phyloP scores from a whole-genome alignment of 2,329 filamentous ascomycete genomes.

The Leptographium wingfieldii region DNA sequence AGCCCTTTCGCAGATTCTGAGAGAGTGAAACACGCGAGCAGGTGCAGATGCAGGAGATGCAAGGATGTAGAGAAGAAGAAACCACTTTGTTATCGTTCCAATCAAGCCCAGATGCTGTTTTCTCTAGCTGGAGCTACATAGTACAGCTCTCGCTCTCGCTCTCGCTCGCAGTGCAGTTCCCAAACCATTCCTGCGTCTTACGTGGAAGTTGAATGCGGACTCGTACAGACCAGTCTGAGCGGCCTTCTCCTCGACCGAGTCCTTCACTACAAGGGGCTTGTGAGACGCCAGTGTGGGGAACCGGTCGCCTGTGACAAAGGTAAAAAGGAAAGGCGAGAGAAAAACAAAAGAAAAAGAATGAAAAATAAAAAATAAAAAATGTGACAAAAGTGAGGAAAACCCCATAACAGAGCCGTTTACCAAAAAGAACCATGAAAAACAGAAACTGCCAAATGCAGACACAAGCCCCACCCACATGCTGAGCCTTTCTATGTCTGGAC shows the following conservation, averaged over 20 bases:
- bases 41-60: neutral
- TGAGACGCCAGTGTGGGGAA: neutral
- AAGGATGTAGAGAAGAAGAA: too few species aligned
- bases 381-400: too few species aligned
- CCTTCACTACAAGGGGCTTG: neutral
- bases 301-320: neutral
- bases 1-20: neutral
- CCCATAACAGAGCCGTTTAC: neutral
- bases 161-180: too few species aligned
- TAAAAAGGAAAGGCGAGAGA: neutral
- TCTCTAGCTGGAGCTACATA: too few species aligned
- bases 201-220: too few species aligned
- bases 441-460: neutral
- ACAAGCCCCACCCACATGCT: neutral
- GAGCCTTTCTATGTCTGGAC: neutral
- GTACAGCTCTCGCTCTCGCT: too few species aligned
- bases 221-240: too few species aligned
- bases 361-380: neutral
- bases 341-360: too few species aligned
- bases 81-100: too few species aligned
- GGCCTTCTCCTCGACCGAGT: neutral
- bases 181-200: too few species aligned
- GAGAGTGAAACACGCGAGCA: neutral
- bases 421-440: neutral
- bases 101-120: too few species aligned